These are phyloP conservation scores for Fusarium neocosmosporiellum DNA, from an alignment of 2,329 filamentous ascomycete species.

Conservation along the genomic window DNA sequence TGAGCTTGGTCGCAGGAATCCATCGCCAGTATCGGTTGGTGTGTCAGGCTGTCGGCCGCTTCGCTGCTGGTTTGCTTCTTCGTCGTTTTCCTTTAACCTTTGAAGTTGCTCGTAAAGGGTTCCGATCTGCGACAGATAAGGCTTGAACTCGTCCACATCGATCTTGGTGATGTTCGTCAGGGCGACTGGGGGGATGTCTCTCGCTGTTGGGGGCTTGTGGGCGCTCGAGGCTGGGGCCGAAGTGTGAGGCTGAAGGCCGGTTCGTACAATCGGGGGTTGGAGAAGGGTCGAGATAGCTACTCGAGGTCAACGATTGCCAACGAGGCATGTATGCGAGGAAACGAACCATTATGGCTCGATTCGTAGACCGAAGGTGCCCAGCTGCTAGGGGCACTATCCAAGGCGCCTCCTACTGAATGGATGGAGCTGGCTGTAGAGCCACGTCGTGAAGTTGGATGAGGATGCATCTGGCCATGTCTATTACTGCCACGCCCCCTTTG, in stretches of 20 bases:
- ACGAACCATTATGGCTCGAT: slow-evolving; percentile 83
- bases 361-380: slow-evolving; percentile 71
- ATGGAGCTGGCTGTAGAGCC: slow-evolving; percentile 90
- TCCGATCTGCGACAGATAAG: slow-evolving; percentile 88
- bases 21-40: slow-evolving; percentile 52
- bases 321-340: not conserved
- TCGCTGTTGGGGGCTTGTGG: slow-evolving; percentile 84
- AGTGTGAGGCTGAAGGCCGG: slow-evolving; percentile 84
- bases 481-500: slow-evolving; percentile 42
- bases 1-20: slow-evolving; percentile 58
- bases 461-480: slow-evolving; percentile 58
- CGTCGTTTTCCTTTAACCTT: slow-evolving; percentile 81
- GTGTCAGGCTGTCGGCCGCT: slow-evolving; percentile 56
- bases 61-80: slow-evolving; percentile 63
- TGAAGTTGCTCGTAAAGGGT: slow-evolving; percentile 90
- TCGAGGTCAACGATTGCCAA: slow-evolving; percentile 24
- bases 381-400: slow-evolving; percentile 74
- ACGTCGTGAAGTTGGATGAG: slow-evolving; percentile 69
- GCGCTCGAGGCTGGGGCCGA: slow-evolving; percentile 74
- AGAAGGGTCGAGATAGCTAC: slow-evolving; percentile 92
- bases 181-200: slow-evolving; percentile 93
- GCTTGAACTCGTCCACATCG: slow-evolving; percentile 81
- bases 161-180: slow-evolving; percentile 89
- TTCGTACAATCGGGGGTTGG: slow-evolving; percentile 88
- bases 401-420: slow-evolving; percentile 84